These are phyloP conservation scores for Delonix regia DNA, from an alignment of 306 rosid genomes.

Conservation along the genomic window DNA sequence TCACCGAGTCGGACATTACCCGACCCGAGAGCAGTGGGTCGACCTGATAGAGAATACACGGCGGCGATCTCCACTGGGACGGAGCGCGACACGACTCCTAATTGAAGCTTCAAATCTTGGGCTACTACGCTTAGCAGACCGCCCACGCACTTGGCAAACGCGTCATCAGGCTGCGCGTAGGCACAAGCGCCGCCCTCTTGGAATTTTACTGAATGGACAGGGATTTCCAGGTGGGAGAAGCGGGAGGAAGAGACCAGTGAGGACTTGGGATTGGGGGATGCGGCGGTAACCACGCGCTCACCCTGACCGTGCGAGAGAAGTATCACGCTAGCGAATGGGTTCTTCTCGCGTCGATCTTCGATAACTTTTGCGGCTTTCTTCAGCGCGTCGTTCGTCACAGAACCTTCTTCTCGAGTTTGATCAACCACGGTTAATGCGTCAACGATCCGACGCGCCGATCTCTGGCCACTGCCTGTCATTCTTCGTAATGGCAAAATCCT, in stretches of 20 bases:
- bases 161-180: conserved; percentile 50
- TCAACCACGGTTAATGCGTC: conserved; percentile 58
- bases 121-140: conserved; percentile 65
- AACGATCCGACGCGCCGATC: conserved; percentile 63
- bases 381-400: conserved; percentile 71
- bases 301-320: conserved; percentile 55
- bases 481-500: conserved; percentile 67
- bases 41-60: conserved; percentile 61
- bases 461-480: conserved; percentile 69
- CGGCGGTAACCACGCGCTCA: conserved; percentile 31
- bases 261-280: conserved; percentile 10
- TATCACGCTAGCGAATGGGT: conserved; percentile 63
- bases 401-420: conserved; percentile 45
- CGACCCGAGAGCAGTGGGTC: conserved; percentile 55
- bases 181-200: conserved; percentile 33
- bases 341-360: conserved; percentile 89
- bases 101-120: conserved; percentile 70
- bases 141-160: conserved; percentile 47
- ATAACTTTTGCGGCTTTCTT: conserved; percentile 87
- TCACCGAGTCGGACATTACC: conserved; percentile 54
- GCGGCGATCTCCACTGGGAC: conserved; percentile 65
- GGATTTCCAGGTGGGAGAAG: conserved; percentile 53
- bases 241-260: conserved; percentile 59
- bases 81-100: conserved; percentile 57
- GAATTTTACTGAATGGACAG: conserved; percentile 64